A percentile compares a stretch with the other conserved stretches of the same genome.
Conservation (phyloP, 306 rosid species). For the Vachellia collinsii region DNA sequence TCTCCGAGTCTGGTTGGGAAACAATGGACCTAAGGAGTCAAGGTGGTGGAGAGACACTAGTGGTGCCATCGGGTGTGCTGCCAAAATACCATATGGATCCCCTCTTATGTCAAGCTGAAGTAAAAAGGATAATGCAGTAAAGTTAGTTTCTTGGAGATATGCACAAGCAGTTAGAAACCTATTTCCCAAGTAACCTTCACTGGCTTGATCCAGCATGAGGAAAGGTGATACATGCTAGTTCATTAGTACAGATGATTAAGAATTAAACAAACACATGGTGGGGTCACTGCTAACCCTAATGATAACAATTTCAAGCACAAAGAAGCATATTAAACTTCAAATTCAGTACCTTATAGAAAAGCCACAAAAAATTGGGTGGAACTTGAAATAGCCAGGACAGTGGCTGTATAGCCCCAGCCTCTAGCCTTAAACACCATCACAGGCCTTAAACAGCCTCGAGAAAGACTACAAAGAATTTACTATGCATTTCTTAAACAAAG, state of each 20-base stretch:
- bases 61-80: constrained; percentile 88
- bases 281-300: neutral
- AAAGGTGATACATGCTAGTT: neutral
- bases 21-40: constrained; percentile 56
- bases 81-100: constrained; percentile 71
- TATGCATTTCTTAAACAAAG: neutral
- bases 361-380: neutral
- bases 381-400: neutral
- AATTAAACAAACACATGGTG: neutral
- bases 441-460: constrained; percentile 10
- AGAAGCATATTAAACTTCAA: neutral
- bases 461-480: neutral
- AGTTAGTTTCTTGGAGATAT: constrained; percentile 11
- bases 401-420: neutral
- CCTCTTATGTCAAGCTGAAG: constrained; percentile 85
- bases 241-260: neutral
- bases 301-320: neutral
- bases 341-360: neutral
- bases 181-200: neutral
- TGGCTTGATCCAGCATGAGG: too few relatives aligned
- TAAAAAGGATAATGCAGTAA: neutral
- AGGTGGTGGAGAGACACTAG: constrained; percentile 93
- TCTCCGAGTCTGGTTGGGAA: constrained; percentile 61
- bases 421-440: constrained; percentile 1
- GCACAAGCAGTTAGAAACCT: neutral